phyloP scores from a whole-genome alignment of 768 basidiomycete genomes.

The Hypholoma fasciculare region DNA sequence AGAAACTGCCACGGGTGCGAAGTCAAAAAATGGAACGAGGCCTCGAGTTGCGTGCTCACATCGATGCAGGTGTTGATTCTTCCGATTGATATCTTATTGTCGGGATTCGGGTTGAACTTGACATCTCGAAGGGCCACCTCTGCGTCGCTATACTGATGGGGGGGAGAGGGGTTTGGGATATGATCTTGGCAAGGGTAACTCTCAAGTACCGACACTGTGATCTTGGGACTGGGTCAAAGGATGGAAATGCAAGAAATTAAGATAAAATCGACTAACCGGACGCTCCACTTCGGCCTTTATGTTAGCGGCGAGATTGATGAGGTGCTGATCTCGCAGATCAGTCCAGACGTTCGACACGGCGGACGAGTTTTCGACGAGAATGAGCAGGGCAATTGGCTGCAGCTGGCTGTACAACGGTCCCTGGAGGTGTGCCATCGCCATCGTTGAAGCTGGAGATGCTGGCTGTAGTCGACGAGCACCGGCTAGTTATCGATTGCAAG shows the following conservation, averaged over 20 bases:
- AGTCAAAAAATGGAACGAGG: not conserved
- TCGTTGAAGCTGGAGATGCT: conserved; percentile 4
- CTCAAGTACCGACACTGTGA: conserved; percentile 44
- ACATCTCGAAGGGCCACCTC: conserved; percentile 38
- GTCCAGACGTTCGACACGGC: conserved; percentile 45
- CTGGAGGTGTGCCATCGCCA: conserved; percentile 17
- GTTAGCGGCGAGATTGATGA: conserved; percentile 41
- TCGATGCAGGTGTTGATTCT: conserved; percentile 45
- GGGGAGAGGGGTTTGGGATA: conserved; percentile 23
- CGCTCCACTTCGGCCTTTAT: conserved; percentile 34
- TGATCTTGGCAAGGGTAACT: conserved; percentile 40
- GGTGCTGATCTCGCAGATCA: conserved; percentile 47
- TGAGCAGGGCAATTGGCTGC: conserved; percentile 37
- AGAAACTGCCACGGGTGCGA: conserved; percentile 27
- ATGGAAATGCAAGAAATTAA: conserved; percentile 1
- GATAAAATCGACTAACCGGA: conserved; percentile 34
- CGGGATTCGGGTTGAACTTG: conserved; percentile 39
- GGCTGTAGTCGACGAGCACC: conserved; percentile 9
- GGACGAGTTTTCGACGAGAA: conserved; percentile 59
- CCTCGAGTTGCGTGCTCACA: conserved; percentile 29
- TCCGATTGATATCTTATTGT: conserved; percentile 44
- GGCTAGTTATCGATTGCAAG: conserved; percentile 13
- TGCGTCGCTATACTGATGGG: conserved; percentile 42
- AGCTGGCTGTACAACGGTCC: conserved; percentile 21
- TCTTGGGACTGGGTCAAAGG: conserved; percentile 26